phyloP scores from a whole-genome alignment of 306 rosid genomes.

The Echinosophora koreensis region DNA sequence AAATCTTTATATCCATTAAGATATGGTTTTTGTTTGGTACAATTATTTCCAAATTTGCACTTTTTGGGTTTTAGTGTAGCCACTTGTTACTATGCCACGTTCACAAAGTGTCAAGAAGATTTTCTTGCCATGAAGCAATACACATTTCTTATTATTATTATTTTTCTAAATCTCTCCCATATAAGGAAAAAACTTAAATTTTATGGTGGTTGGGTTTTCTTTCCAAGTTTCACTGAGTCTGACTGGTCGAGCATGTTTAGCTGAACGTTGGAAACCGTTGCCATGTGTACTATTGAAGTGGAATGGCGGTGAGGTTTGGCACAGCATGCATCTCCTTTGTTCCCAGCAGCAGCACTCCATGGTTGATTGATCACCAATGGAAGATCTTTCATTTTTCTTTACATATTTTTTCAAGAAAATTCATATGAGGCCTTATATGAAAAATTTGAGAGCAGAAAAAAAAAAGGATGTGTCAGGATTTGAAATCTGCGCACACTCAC shows the following conservation, averaged over 20 bases:
- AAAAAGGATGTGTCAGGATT: too few species aligned
- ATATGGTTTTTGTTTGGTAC: conserved; percentile 60
- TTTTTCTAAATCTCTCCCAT: too few species aligned
- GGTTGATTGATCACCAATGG: too few species aligned
- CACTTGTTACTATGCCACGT: conserved; percentile 51
- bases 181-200: too few species aligned
- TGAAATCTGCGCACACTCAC: too few species aligned
- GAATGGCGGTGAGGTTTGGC: conserved; percentile 10
- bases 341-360: too few species aligned
- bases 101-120: background rate
- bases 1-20: conserved; percentile 46
- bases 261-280: conserved; percentile 35
- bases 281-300: conserved; percentile 43
- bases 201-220: conserved; percentile 17
- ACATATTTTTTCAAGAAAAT: too few species aligned
- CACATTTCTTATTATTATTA: too few species aligned
- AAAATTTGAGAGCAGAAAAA: too few species aligned
- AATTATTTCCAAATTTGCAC: conserved; percentile 53
- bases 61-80: conserved; percentile 45
- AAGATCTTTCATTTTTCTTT: too few species aligned
- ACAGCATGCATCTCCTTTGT: background rate
- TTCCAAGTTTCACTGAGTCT: background rate
- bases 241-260: background rate
- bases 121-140: conserved; percentile 1
- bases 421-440: too few species aligned